Evolutionary conservation across 352 stramenopile species (phyloP).

Genomic region (Globisporangium barbulae): DNA sequence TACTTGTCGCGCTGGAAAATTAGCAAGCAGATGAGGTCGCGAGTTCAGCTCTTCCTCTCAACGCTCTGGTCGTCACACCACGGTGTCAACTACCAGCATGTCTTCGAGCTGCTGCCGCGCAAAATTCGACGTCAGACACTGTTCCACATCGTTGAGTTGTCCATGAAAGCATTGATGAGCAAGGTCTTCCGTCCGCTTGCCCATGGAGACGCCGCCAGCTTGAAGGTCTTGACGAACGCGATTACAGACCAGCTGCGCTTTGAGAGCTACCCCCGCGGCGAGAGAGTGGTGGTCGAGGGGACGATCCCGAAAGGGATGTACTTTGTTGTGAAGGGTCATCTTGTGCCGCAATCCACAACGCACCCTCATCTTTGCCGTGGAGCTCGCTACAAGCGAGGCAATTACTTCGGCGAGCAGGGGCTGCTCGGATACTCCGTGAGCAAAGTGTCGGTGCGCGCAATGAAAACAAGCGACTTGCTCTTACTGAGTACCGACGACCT

Average conservation of each 20-base stretch:
- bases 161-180: constrained; percentile 33
- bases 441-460: constrained; percentile 15
- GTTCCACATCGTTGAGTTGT: constrained; percentile 37
- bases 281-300: constrained; percentile 58
- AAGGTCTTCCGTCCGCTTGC: constrained; percentile 30
- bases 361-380: background rate
- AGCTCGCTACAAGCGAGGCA: constrained; percentile 21
- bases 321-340: constrained; percentile 58
- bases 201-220: constrained; percentile 11
- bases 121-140: constrained; percentile 45
- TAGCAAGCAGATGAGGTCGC: constrained; percentile 28
- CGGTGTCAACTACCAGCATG: constrained; percentile 47
- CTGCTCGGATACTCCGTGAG: constrained; percentile 55
- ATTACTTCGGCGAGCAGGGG: constrained; percentile 61
- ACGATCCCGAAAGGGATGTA: constrained; percentile 68
- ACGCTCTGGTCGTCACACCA: constrained; percentile 57
- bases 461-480: constrained; percentile 23
- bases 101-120: constrained; percentile 41
- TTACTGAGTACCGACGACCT: constrained; percentile 12
- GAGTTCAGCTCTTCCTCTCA: constrained; percentile 45
- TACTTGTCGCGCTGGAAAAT: constrained; percentile 50
- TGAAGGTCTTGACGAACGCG: constrained; percentile 30
- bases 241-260: constrained; percentile 55
- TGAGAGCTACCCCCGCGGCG: constrained; percentile 61
- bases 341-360: constrained; percentile 19